Conservation (phyloP, 164 flowering plant species). For the Platanus orientalis region DNA sequence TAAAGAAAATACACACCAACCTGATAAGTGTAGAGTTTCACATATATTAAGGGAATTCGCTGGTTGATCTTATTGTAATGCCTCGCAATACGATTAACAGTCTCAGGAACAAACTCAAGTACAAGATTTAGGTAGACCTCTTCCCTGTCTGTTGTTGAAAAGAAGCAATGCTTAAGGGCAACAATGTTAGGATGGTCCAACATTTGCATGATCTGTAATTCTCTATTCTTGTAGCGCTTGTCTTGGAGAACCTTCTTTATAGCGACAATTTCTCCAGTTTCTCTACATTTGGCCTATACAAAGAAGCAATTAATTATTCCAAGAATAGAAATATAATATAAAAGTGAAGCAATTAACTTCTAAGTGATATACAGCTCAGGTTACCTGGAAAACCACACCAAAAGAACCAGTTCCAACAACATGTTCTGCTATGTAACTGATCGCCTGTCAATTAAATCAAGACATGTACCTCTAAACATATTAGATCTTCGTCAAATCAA, state of each 20-base stretch:
- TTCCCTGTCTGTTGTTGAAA: slow-evolving; percentile 86
- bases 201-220: slow-evolving; percentile 95
- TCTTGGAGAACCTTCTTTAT: slow-evolving; percentile 97
- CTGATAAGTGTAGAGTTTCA: slow-evolving; percentile 93
- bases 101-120: slow-evolving; percentile 92
- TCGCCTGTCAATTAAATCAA: slow-evolving; percentile 37
- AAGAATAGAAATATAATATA: slow-evolving; percentile 1
- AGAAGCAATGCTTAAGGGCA: slow-evolving; percentile 82
- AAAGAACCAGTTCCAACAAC: slow-evolving; percentile 97
- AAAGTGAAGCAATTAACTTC: background rate
- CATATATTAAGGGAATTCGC: slow-evolving; percentile 83
- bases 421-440: slow-evolving; percentile 90
- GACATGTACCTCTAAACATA: background rate
- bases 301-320: slow-evolving; percentile 8
- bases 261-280: slow-evolving; percentile 93
- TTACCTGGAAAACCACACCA: slow-evolving; percentile 92
- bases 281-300: slow-evolving; percentile 87
- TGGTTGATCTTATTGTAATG: slow-evolving; percentile 78
- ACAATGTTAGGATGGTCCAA: slow-evolving; percentile 94
- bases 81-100: slow-evolving; percentile 80
- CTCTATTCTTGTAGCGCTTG: slow-evolving; percentile 95
- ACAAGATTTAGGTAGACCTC: slow-evolving; percentile 89
- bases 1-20: too few relatives aligned
- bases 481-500: slow-evolving; percentile 6
- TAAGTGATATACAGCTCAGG: slow-evolving; percentile 1